phyloP scores from a whole-genome alignment of 257 asterid species.

The Ballota nigra region DNA sequence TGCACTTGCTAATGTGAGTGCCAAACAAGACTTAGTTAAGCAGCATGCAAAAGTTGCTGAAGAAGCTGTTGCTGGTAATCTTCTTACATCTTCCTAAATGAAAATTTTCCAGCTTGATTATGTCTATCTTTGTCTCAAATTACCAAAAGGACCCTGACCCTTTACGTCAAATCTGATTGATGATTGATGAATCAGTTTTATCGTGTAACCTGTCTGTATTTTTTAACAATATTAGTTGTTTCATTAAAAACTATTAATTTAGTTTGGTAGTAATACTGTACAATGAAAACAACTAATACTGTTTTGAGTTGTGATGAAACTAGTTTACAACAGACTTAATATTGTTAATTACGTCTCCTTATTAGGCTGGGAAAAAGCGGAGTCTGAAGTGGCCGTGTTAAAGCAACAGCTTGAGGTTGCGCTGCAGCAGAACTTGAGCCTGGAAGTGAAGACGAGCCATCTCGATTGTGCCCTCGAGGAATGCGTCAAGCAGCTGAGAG shows the following conservation, averaged over 20 bases:
- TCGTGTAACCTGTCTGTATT: no score
- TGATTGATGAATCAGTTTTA: no score
- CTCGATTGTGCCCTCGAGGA: slow-evolving; percentile 78
- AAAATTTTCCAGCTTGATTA: no score
- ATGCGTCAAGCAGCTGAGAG: slow-evolving; percentile 70
- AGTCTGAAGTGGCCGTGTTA: slow-evolving; percentile 54
- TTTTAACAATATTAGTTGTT: no score
- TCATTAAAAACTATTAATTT: no score
- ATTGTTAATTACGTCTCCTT: slow-evolving; percentile 13
- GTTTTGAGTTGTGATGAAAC: no score
- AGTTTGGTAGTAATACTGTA: no score
- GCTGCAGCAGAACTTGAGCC: slow-evolving; percentile 55
- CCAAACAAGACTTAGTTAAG: slow-evolving; percentile 78
- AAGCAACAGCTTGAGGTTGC: slow-evolving; percentile 73
- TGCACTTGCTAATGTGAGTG: slow-evolving; percentile 70
- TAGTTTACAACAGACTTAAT: neutral
- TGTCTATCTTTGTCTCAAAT: no score
- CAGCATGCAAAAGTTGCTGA: slow-evolving; percentile 86
- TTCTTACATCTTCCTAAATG: neutral
- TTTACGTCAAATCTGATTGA: no score
- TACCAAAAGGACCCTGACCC: no score
- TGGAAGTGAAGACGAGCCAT: slow-evolving; percentile 66
- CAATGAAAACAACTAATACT: no score
- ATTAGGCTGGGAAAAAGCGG: slow-evolving; percentile 91
- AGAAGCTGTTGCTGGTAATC: slow-evolving; percentile 86